Percentiles rank a stretch among this genome's conserved stretches.
These are phyloP conservation scores for Fusarium sp. DNA, from an alignment of 2,329 filamentous ascomycete genomes.

Conservation along the genomic window DNA sequence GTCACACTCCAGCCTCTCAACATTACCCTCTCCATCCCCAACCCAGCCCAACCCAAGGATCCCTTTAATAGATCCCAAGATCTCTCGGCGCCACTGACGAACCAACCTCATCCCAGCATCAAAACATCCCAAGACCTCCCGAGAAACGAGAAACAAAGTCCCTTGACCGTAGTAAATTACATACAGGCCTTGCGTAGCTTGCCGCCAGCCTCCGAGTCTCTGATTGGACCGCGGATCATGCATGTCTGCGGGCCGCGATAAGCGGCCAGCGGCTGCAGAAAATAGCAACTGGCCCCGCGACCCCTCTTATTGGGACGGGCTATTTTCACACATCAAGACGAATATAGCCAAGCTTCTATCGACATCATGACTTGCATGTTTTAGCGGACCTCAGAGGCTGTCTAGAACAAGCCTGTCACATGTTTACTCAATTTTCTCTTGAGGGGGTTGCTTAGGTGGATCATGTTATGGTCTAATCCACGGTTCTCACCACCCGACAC, in stretches of 20 bases:
- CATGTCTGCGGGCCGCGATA: conserved; percentile 31
- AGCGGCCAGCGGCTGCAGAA: conserved; percentile 42
- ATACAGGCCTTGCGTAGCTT: conserved; percentile 5
- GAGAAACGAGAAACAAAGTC: conserved; percentile 29
- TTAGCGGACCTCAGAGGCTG: conserved; percentile 12
- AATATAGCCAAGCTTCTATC: conserved; percentile 7
- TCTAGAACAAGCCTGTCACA: conserved; percentile 3
- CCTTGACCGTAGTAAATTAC: conserved; percentile 10
- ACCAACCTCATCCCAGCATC: conserved; percentile 21
- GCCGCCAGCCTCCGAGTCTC: background rate
- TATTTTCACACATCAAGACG: conserved; percentile 1
- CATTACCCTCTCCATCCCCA: background rate
- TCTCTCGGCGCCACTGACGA: conserved; percentile 19
- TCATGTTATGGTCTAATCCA: conserved; percentile 20
- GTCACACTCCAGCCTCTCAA: background rate
- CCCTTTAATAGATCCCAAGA: conserved; percentile 23
- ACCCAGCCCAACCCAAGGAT: background rate
- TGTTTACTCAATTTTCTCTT: background rate
- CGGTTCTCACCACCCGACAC: conserved; percentile 3
- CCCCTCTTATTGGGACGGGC: conserved; percentile 10
- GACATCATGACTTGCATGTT: conserved; percentile 33
- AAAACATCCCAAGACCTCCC: conserved; percentile 12
- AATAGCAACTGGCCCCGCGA: conserved; percentile 36
- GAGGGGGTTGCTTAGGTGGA: conserved; percentile 21
- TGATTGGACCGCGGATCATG: conserved; percentile 31